Evolutionary conservation across 2,329 filamentous ascomycete species (phyloP).

Genomic region (Colletotrichum lupini): DNA sequence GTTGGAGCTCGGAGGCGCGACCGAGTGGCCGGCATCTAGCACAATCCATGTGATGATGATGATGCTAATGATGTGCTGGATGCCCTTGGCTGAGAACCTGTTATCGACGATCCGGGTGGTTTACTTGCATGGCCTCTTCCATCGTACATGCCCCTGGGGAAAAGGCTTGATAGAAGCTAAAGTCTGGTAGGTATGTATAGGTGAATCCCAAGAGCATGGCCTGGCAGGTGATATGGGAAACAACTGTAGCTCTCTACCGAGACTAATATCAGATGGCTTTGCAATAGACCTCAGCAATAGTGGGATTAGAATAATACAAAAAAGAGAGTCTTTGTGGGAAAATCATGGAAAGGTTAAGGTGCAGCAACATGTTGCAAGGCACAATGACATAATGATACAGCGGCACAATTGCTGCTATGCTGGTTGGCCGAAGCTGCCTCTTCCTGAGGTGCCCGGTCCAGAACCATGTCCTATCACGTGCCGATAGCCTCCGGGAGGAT

Average conservation of each 20-base stretch:
- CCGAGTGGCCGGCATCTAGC: not conserved
- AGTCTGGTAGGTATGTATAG: not conserved
- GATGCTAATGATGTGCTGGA: not conserved
- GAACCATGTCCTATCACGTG: not conserved
- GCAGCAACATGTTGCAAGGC: not conserved
- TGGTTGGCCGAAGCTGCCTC: not conserved
- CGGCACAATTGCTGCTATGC: not conserved
- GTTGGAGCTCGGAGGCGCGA: not conserved
- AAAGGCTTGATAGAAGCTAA: not conserved
- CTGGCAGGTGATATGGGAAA: not conserved
- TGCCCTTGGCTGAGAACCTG: not conserved
- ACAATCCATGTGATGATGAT: constrained; percentile 25
- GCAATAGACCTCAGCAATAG: not conserved
- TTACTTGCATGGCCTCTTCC: not conserved
- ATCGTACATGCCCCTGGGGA: not conserved
- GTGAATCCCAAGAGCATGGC: no score
- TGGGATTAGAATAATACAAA: not conserved
- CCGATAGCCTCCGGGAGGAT: accelerated
- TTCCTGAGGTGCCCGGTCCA: not conserved
- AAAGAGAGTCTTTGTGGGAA: not conserved
- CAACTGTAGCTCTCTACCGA: not conserved
- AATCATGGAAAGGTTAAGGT: not conserved
- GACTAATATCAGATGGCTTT: not conserved
- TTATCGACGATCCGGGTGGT: not conserved
- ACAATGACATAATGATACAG: constrained; percentile 20